phyloP scores from a whole-genome alignment of 257 asterid species.

The Solanum rostratum region DNA sequence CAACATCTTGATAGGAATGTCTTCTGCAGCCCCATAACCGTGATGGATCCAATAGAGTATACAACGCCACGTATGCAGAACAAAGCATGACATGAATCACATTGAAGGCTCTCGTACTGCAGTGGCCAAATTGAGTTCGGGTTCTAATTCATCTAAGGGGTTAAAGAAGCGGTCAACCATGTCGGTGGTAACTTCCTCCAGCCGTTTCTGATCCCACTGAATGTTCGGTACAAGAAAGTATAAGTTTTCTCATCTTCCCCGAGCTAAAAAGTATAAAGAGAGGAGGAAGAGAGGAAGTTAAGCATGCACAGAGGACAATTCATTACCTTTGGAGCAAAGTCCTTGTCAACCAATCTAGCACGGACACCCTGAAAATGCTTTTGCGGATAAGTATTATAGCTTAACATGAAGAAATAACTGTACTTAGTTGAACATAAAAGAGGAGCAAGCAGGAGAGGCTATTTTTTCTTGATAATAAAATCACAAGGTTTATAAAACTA shows the following conservation, averaged over 20 bases:
- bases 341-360: constrained; percentile 87
- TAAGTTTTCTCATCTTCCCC: neutral
- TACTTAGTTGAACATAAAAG: neutral
- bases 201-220: constrained; percentile 68
- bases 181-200: constrained; percentile 67
- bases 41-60: neutral
- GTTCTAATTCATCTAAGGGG: constrained; percentile 57
- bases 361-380: constrained; percentile 64
- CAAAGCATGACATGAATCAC: constrained; percentile 12
- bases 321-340: constrained; percentile 87
- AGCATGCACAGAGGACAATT: neutral
- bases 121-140: constrained; percentile 70
- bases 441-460: neutral
- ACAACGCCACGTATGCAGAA: neutral
- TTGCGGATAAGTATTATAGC: neutral
- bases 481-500: neutral
- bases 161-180: constrained; percentile 53
- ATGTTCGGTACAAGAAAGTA: neutral
- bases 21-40: neutral
- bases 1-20: neutral
- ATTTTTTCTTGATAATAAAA: neutral
- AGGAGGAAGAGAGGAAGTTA: neutral
- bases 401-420: neutral
- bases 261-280: neutral
- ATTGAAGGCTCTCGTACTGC: constrained; percentile 79